Base-by-base conservation (phyloP, 192 early-diverging fungal species). In the Geranomyces michiganensis region DNA sequence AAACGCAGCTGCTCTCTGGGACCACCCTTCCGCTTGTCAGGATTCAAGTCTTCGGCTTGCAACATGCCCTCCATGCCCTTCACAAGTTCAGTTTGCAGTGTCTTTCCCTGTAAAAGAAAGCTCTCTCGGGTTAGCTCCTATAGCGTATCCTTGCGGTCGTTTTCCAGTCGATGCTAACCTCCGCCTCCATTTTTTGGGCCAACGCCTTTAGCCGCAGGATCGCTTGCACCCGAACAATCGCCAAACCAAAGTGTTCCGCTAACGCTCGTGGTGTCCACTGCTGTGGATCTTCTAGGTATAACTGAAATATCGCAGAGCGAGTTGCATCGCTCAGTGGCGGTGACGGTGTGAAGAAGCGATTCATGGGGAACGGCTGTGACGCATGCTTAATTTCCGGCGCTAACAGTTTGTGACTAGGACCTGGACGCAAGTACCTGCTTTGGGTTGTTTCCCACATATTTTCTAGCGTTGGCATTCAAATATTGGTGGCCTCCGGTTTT, bases 201-300 rank as follows among this genome's bases (percentile, higher is more conserved):
- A 90, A 76, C 13, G 89, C 85, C 78, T 96, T 95, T 56, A 98
- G 82, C 58, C 90, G 87, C 36, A 98, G 74, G 67, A 98, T 90
- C n/a, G 94, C 96, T 80, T 96, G 88, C 9, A 93, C 85, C 48
- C 96, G 88, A 68, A 87, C 89, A 70, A 96, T 88, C 15, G 96
- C 92, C 13, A 96, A 73, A 13, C 76, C 75, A 77, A 84, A 91
- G 60, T 86, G 83, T 3, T 82, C 83, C 19, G 89, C 94, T 56
- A 96, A 82, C 29, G 84, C 67, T 15, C 91, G 86, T 33, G 91
- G 90, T 9, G 92, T 91, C 79, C 79, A 80, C 22, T 67, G 76
- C 33, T 79, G 74, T 6, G 88, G 85, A 65, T 92, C 85, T 0
- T 74, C 72, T 32, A 73, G 68, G 76, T 91, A 94, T 36, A 80